A percentile compares a stretch with the other conserved stretches of the same genome.
phyloP scores from a whole-genome alignment of 495 filamentous ascomycete genomes.

The Daldinia childiae region DNA sequence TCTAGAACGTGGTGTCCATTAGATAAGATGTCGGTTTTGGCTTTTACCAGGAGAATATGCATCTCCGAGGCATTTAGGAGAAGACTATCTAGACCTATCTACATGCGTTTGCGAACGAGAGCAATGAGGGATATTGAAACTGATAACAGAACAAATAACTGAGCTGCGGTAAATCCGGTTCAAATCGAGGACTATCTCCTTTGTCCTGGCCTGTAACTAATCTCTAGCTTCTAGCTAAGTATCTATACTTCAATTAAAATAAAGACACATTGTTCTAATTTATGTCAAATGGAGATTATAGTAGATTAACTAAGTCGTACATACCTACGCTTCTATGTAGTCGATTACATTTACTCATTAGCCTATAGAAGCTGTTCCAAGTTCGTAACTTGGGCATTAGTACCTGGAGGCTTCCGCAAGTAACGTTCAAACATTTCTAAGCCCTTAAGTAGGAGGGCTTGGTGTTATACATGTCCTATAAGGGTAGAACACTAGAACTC shows the following conservation, averaged over 20 bases:
- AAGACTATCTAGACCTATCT: not conserved
- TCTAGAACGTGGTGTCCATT: constrained; percentile 10
- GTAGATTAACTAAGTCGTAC: not conserved
- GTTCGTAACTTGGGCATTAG: not conserved
- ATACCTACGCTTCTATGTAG: not conserved
- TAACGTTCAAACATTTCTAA: not conserved
- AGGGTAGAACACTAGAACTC: no score
- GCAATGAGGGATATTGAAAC: not conserved
- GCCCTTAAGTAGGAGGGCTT: no score
- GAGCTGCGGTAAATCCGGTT: not conserved
- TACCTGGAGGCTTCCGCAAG: not conserved
- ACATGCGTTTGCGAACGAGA: not conserved
- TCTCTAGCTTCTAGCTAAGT: not conserved
- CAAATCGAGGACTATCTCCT: not conserved
- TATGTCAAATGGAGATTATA: not conserved
- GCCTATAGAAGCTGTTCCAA: not conserved
- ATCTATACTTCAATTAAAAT: not conserved
- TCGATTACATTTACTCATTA: not conserved
- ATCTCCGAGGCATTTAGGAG: constrained; percentile 7
- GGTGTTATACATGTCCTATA: no score
- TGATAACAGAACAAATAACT: not conserved
- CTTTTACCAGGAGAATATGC: not conserved
- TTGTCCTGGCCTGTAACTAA: not conserved
- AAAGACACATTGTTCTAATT: not conserved
- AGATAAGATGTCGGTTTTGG: constrained; percentile 11